Conservation (phyloP, 192 early-diverging fungal genomes). For the Backusella liffmaniae region DNA sequence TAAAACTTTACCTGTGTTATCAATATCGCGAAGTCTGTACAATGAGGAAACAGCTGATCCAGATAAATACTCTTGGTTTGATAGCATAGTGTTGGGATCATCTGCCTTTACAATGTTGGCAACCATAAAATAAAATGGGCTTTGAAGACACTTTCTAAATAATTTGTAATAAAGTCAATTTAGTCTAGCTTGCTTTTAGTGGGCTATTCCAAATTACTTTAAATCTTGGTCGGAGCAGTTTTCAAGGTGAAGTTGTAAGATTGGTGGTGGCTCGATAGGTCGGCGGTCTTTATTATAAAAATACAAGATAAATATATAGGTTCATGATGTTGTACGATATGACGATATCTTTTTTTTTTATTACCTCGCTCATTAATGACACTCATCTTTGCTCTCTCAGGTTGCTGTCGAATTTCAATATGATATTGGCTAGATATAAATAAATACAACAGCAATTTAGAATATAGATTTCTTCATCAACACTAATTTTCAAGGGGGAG, state of each 20-base stretch:
- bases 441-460: not conserved
- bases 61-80: slow-evolving; percentile 73
- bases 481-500: not conserved
- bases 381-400: slow-evolving; percentile 30
- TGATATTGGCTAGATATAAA: slow-evolving; percentile 17
- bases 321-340: not conserved
- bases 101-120: slow-evolving; percentile 77
- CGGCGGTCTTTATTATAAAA: slow-evolving; percentile 26
- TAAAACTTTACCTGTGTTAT: slow-evolving; percentile 51
- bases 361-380: slow-evolving; percentile 34
- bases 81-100: slow-evolving; percentile 69
- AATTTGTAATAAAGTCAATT: not conserved
- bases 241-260: slow-evolving; percentile 25
- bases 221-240: slow-evolving; percentile 25
- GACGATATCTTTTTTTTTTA: not conserved
- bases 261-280: slow-evolving; percentile 39
- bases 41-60: slow-evolving; percentile 91
- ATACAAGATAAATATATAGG: not conserved
- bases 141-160: slow-evolving; percentile 52
- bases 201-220: slow-evolving; percentile 18
- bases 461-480: not conserved
- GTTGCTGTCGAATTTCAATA: slow-evolving; percentile 30
- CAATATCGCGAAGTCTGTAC: slow-evolving; percentile 80
- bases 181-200: not conserved
- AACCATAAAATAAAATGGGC: slow-evolving; percentile 96